Evolutionary conservation across 805 yeast species (phyloP).

Genomic region (Candida chauliodis): DNA sequence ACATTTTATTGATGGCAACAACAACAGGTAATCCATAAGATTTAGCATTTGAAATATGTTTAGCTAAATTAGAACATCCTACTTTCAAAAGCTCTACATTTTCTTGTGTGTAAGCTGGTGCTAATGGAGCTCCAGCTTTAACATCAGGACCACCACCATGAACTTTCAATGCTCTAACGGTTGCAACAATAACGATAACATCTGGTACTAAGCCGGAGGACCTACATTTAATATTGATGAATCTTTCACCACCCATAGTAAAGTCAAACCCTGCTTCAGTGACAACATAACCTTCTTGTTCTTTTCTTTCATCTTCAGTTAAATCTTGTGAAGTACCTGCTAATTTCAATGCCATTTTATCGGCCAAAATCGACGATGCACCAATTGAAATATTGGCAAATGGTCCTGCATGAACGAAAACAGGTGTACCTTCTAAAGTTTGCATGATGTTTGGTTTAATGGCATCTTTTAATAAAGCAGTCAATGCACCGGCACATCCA

Average conservation of each 20-base stretch:
- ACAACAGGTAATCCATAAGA: conserved; percentile 74
- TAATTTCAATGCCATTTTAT: conserved; percentile 73
- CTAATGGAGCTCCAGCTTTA: conserved; percentile 78
- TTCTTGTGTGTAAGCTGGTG: conserved; percentile 68
- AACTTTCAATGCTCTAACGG: conserved; percentile 78
- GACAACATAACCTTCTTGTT: conserved; percentile 69
- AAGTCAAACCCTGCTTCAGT: conserved; percentile 90
- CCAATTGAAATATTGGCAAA: conserved; percentile 86
- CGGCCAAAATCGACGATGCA: conserved; percentile 80
- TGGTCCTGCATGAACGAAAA: conserved; percentile 84
- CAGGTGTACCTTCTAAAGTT: conserved; percentile 85
- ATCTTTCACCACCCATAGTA: conserved; percentile 91
- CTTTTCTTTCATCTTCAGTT: conserved; percentile 38
- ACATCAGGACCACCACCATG: conserved; percentile 91
- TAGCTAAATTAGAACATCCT: conserved; percentile 74
- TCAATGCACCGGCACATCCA: conserved; percentile 83
- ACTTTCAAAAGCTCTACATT: conserved; percentile 62
- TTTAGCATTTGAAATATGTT: conserved; percentile 71
- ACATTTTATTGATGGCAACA: conserved; percentile 78
- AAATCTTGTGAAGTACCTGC: conserved; percentile 60
- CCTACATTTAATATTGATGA: conserved; percentile 77
- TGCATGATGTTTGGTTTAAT: conserved; percentile 85
- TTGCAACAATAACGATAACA: conserved; percentile 76
- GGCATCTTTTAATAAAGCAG: conserved; percentile 78
- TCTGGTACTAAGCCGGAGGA: conserved; percentile 78